Base-by-base conservation (phyloP, 1,139 yeast genomes). In the Geotrichum europaeum region DNA sequence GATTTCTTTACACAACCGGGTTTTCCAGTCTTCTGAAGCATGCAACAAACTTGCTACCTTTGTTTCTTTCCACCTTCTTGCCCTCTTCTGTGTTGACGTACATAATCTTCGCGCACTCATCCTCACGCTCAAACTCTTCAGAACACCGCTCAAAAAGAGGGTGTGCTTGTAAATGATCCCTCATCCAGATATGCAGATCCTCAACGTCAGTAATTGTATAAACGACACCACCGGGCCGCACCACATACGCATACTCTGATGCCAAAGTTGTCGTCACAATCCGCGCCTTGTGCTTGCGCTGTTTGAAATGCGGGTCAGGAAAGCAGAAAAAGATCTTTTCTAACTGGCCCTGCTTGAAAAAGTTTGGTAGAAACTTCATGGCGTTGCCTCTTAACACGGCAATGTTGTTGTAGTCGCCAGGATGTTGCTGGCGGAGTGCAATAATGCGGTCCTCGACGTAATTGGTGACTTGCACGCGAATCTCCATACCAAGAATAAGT, bases 301-400 rank as follows among this genome's bases (percentile, higher is more conserved):
- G 96, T 72, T 94, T 94, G 79, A 94, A 94, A 74, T 95, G 99
- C 15, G 99, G 99, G 75, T 94, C 99, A 22, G 99, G 99, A 81
- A 94, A 94, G 75, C 99, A 95, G 78, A 95, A 94, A 75, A 94
- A 94, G 84, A 94, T 89, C 78, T 94, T 94, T 49, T 86, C 84
- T 59, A 94, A 78, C 73, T 76, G 80, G 5, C 86, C 85, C 73
- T 87, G 86, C 61, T 80, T 78, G 76, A 95, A 94, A 73, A 95
- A 94, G 73, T 94, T 94, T 40, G 99, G 98, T 65, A 92, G 77
- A 71, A 94, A 94, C 75, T 94, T 94, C 99, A 95, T 95, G 51
- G 98, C 96, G 72, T 94, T 94, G 30, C 96, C 98, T 72, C 99
- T 81, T 60, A 94, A 77, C 3, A 94, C 98, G 20, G 91, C 86